Conservation (phyloP, 805 yeast genomes). For the Myxozyma mucilagina region DNA sequence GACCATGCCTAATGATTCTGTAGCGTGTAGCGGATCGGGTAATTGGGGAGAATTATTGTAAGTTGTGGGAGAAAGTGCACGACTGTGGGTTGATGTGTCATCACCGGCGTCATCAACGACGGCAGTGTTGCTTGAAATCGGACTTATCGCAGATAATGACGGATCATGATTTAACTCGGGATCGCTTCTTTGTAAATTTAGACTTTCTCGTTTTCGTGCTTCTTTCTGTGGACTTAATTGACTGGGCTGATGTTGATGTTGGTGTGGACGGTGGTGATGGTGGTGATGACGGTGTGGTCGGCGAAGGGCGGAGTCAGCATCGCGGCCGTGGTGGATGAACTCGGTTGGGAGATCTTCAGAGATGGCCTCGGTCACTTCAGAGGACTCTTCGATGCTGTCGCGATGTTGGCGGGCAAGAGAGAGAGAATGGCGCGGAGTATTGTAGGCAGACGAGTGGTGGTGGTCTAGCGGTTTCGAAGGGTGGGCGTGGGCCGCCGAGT, state of each 20-base stretch:
- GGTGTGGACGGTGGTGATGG: neutral
- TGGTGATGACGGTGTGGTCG: neutral
- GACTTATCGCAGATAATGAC: neutral
- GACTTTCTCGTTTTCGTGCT: too few species aligned
- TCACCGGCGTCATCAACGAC: neutral
- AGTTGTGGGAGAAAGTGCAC: neutral
- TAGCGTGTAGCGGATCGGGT: neutral
- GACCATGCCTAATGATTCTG: neutral
- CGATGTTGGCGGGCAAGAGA: neutral
- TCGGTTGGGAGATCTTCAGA: neutral
- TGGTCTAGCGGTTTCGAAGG: neutral
- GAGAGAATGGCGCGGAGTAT: neutral
- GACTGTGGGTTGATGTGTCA: neutral
- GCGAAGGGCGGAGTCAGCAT: neutral
- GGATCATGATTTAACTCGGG: neutral
- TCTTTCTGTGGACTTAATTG: too few species aligned
- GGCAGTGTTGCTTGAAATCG: neutral
- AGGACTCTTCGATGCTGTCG: constrained; percentile 5
- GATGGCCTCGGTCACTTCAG: neutral
- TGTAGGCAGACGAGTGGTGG: neutral
- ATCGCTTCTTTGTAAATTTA: too few species aligned
- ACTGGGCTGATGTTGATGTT: neutral
- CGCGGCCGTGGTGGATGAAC: neutral
- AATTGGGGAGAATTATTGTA: neutral
- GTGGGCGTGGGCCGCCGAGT: neutral